Base-by-base conservation (phyloP, 495 filamentous ascomycete species). In the Daldinia vernicosa region DNA sequence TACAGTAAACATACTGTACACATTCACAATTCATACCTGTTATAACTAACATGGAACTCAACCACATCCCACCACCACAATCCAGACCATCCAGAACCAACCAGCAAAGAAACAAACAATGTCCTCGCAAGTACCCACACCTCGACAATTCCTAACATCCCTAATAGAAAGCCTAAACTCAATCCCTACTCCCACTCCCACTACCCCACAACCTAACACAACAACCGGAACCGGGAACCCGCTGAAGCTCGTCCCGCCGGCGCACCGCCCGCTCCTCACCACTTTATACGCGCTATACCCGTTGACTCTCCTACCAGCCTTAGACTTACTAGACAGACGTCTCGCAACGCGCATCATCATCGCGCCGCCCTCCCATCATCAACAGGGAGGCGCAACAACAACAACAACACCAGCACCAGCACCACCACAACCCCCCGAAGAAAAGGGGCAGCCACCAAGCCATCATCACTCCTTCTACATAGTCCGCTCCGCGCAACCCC, bases 311-410 rank as follows among this genome's bases (percentile, higher is more conserved):
- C 87, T 97, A 0, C 91, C 92, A 3, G 92, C 93, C 0, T 84
- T 97, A 1, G 93, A 97, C 72, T 84, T 97, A 1, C 84, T 97
- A 4, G 94, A 97, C 74, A 84, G 93, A 9, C 77, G 84, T 6
- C 82, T 93, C 0, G 89, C 95, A 14, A 88, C 80, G 24, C 77
- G 76, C 19, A 50, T 81, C 3, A 26, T 69, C 27, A 30, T 77
- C 11, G 24, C 35, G 26, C 40, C 17, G 28, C 5, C 43, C n/a
- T n/a, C n/a, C n/a, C n/a, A n/a, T 12, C 17, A 14, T 12, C 3
- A 19, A 1, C 32, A 57, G 33, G 53, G 30, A 40, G 5, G 15
- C n/a, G 3, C 26, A 43, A 27, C 19, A 45, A 9, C 33, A 40
- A 1, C 22, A 43, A 0, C 33, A 27, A 14, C 17, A 32, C 14